Conservation (phyloP, 2,329 filamentous ascomycete genomes). For the Cyphellophora europaea region DNA sequence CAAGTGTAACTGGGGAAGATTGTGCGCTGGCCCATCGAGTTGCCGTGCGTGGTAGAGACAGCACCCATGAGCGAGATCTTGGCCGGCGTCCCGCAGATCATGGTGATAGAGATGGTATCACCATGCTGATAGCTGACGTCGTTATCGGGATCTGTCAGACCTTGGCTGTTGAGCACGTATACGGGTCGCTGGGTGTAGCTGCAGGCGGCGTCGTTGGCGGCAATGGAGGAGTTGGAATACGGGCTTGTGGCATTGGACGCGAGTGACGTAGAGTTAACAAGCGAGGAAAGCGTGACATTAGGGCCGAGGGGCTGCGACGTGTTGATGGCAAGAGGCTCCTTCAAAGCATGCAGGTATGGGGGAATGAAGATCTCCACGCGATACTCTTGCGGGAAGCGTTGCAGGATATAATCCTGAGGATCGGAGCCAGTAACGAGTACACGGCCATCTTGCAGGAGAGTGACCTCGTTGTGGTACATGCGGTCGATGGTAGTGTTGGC, state of each 20-base stretch:
- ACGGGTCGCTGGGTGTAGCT: conserved; percentile 19
- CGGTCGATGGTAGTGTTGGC: conserved; percentile 56
- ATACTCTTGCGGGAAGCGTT: conserved; percentile 50
- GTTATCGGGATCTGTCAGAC: neutral
- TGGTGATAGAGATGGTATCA: conserved; percentile 33
- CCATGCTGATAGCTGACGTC: conserved; percentile 25
- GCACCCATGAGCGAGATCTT: conserved; percentile 23
- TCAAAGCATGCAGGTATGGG: conserved; percentile 43
- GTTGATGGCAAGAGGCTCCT: conserved; percentile 2
- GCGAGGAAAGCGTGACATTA: conserved; percentile 4
- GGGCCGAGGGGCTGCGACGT: conserved; percentile 9
- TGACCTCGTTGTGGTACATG: conserved; percentile 57
- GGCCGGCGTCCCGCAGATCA: conserved; percentile 34
- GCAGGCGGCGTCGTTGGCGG: conserved; percentile 45
- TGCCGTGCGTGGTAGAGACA: conserved; percentile 46
- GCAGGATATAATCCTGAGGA: conserved; percentile 26
- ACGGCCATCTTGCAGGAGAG: conserved; percentile 54
- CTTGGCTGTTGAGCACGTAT: neutral
- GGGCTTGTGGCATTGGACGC: conserved; percentile 6
- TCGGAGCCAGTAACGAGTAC: conserved; percentile 54
- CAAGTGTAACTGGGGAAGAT: conserved; percentile 49
- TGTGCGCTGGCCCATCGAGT: conserved; percentile 58
- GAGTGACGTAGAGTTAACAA: conserved; percentile 3
- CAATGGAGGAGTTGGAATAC: neutral
- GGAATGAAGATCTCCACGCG: conserved; percentile 57